Evolutionary conservation across 371 early-diverging fungal genomes (phyloP), one percentile per base, ranked within the genome.

Genomic region (Massospora cicadina): DNA sequence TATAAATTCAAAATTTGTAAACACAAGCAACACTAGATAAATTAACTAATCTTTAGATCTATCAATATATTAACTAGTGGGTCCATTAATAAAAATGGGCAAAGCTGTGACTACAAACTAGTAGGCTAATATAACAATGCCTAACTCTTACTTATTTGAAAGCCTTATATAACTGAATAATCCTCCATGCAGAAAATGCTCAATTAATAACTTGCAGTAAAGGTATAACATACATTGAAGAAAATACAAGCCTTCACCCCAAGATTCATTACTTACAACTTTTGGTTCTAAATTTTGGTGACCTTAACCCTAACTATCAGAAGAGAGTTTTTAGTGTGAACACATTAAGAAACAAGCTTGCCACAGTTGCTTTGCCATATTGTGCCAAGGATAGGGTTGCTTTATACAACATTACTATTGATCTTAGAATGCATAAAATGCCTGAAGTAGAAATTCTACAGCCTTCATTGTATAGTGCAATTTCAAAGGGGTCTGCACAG

Each of bases 171-270:
- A 62, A 62, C 23, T 23, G 53, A 2, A 24, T 24, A 28, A 62
- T 31, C 43, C 7, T 62, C 21, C 33, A 5, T 5, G n/a, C 62
- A 10, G 30, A 25, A 24, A 26, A 43, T 33, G n/a, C 23, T n/a
- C n/a, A 30, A 7, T 1, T 30, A 2, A 62, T 62, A 54, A 62
- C 62, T n/a, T 62, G 62, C 25, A 54, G 62, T 43, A 28, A 24
- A 2, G 62, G 62, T n/a, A 62, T 62, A 33, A 62, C 32, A 10
- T 54, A 62, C 26, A 21, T 62, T n/a, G 62, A 62, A 30, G 30
- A 24, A 24, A 62, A 62, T n/a, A 5, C 33, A 2, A 62, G 62
- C 53, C n/a, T 13, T 2, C 23, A 24, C 5, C 13, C 32, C 7
- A 10, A 31, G 24, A 17, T 31, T 13, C 26, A 26, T 23, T 62